phyloP scores from a whole-genome alignment of 139 green algal species.

The Chlamydomonas sp. region DNA sequence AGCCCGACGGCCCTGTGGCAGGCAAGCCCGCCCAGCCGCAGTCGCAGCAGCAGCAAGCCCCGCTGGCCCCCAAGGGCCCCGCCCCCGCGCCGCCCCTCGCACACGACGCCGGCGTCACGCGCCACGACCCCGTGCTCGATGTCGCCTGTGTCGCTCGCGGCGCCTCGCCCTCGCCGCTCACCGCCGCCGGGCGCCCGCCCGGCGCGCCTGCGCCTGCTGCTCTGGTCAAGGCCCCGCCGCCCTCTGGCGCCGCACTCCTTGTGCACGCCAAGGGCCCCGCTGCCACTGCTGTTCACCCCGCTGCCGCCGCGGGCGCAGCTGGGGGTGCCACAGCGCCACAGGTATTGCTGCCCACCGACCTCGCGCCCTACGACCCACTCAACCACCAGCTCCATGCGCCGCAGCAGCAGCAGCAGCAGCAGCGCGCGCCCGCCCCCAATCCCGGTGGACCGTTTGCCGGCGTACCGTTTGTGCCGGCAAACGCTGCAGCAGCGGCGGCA shows the following conservation, averaged over 20 bases:
- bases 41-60: background rate
- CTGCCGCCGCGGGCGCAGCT: too few species aligned
- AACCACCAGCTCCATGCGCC: background rate
- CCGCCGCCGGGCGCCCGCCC: too few species aligned
- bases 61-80: background rate
- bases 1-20: background rate
- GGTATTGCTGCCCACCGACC: background rate
- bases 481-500: too few species aligned
- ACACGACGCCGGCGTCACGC: background rate
- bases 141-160: background rate
- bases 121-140: background rate
- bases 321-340: too few species aligned
- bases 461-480: too few species aligned
- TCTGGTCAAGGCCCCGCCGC: too few species aligned
- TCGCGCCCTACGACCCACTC: background rate
- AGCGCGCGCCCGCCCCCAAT: background rate
- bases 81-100: too few species aligned
- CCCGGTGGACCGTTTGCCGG: too few species aligned
- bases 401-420: conserved; percentile 1
- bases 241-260: too few species aligned
- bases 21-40: background rate
- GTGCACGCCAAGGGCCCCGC: too few species aligned
- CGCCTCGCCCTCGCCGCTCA: background rate
- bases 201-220: too few species aligned
- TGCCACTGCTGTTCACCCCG: background rate